A percentile compares a stretch with the other conserved stretches of the same genome.
These are phyloP conservation scores for Pleurotus cornucopiae DNA, from an alignment of 768 basidiomycete species.

Conservation along the genomic window DNA sequence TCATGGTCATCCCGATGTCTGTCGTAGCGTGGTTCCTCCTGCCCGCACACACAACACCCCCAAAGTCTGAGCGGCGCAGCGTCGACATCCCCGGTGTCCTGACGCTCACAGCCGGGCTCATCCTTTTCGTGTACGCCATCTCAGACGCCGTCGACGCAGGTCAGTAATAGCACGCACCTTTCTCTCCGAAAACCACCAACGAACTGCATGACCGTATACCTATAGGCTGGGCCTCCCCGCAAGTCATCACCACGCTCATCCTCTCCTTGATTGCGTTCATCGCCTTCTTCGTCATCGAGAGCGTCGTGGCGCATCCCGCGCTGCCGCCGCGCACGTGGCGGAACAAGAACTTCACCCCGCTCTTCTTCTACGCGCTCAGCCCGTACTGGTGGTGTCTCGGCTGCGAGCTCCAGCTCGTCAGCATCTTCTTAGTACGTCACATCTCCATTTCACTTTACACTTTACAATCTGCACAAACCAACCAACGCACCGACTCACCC, in stretches of 20 bases:
- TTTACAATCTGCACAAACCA: neutral
- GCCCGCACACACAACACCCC: neutral
- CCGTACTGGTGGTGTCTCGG: conserved; percentile 21
- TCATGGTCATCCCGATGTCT: conserved; percentile 22
- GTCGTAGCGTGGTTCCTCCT: conserved; percentile 11
- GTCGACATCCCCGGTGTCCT: conserved; percentile 14
- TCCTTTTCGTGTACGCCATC: conserved; percentile 32
- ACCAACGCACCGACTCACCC: conserved; percentile 6
- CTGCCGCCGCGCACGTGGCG: conserved; percentile 34
- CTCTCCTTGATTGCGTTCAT: conserved; percentile 31
- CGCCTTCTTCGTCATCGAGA: conserved; percentile 45
- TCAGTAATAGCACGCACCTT: neutral
- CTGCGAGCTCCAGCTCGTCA: conserved; percentile 23
- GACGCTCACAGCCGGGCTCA: conserved; percentile 14
- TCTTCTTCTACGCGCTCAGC: conserved; percentile 25
- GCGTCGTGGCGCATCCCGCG: conserved; percentile 9
- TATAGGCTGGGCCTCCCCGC: conserved; percentile 38
- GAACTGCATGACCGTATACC: neutral
- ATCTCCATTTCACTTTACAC: neutral
- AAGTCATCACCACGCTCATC: conserved; percentile 37
- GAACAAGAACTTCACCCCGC: conserved; percentile 32
- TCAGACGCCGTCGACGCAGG: conserved; percentile 31
- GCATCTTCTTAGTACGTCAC: conserved; percentile 19
- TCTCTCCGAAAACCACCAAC: neutral
- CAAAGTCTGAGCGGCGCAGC: conserved; percentile 3